These are phyloP conservation scores for Globisporangium recalcitrans DNA, from an alignment of 352 stramenopile species.

Conservation along the genomic window DNA sequence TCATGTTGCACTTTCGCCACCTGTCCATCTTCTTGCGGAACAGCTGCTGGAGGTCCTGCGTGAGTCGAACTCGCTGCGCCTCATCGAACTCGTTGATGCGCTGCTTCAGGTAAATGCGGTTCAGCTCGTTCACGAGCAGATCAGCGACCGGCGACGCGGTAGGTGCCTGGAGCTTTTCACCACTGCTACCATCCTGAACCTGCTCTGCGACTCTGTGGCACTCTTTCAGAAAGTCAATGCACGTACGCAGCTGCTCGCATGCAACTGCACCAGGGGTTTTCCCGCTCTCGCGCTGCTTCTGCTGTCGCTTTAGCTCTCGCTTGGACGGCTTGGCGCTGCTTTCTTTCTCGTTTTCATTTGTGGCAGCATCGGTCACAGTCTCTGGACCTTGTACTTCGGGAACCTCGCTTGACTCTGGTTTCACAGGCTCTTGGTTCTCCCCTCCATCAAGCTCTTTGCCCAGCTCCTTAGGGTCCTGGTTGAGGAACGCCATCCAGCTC, in stretches of 20 bases:
- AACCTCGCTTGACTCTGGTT: not conserved
- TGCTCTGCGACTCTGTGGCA: slow-evolving; percentile 14
- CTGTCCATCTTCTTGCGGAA: slow-evolving; percentile 39
- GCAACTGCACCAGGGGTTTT: slow-evolving; percentile 7
- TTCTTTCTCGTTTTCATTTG: not conserved
- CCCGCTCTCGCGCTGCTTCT: not conserved
- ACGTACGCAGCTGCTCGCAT: slow-evolving; percentile 42
- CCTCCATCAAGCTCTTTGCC: not conserved
- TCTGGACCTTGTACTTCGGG: not conserved
- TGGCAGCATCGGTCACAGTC: not conserved
- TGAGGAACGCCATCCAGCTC: slow-evolving; percentile 39
- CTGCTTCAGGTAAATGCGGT: slow-evolving; percentile 35
- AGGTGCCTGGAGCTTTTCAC: not conserved
- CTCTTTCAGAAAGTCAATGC: slow-evolving; percentile 41
- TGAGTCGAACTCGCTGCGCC: slow-evolving; percentile 28
- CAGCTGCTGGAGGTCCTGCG: slow-evolving; percentile 37
- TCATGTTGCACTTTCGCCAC: slow-evolving; percentile 43
- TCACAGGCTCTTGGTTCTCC: too few relatives aligned
- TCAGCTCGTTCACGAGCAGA: slow-evolving; percentile 28
- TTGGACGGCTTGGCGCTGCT: slow-evolving; percentile 3
- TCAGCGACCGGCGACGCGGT: slow-evolving; percentile 6
- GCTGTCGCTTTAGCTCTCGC: slow-evolving; percentile 17
- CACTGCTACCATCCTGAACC: not conserved
- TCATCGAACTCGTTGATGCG: slow-evolving; percentile 47
- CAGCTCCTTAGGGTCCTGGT: not conserved